Base-by-base conservation (phyloP, 306 rosid genomes). In the Cicer chorassanicum region DNA sequence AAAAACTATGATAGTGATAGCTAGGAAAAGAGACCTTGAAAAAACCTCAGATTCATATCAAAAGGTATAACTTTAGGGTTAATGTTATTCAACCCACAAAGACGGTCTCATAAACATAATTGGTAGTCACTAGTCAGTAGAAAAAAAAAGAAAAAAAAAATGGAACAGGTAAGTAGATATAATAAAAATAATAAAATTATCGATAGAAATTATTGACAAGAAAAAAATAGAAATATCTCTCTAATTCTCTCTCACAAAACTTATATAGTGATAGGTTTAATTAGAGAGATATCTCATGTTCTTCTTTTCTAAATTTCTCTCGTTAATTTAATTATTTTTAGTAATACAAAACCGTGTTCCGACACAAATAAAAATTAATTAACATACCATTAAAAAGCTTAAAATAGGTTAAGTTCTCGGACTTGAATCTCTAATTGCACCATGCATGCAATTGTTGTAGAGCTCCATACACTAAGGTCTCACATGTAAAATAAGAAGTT, bases 1-100 rank as follows among this genome's bases (percentile, higher is more conserved):
- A 64, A 76, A 81, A 79, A 65, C 79, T n/a, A 76, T 65, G 70
- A 65, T 65, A 40, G 38, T 57, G 59, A 71, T 63, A 64, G 29
- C 36, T 29, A 29, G 5, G 24, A 3, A 63, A 61, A 74, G 60
- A 64, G 13, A 70, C 71, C 79, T 46, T 29, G 1, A n/a, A 66
- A 72, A 79, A 73, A 61, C 15, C 70, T 65, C 76, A 9, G 16
- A 56, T 43, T 65, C 9, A n/a, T 0, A 68, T 67, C 14, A 24
- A 1, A 68, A 68, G 71, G 66, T 44, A 57, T 18, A 57, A 41
- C 60, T 79, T 72, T 24, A 65, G 66, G 51, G 11, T 48, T 64
- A 65, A 65, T 65, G 53, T 62, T 62, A 9, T 65, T 45, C 44
- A 42, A 16, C 36, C 70, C 49, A 5, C 3, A 74, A 75, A 21